Percentiles rank a stretch among this genome's conserved stretches.
phyloP scores from a whole-genome alignment of 352 stramenopile species.

The Globisporangium radiosum region DNA sequence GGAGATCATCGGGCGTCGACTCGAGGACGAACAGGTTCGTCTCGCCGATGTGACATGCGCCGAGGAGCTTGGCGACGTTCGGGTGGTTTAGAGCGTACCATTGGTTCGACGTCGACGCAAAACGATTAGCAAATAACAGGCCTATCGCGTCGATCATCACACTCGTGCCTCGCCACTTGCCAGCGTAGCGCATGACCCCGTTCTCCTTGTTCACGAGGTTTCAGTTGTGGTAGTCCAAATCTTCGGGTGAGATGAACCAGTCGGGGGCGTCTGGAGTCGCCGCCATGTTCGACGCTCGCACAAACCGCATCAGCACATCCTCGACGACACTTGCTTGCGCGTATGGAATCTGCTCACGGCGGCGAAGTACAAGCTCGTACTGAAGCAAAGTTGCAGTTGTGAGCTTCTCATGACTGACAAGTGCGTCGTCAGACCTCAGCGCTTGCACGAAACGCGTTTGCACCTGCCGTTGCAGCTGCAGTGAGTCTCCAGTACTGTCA shows the following conservation, averaged over 20 bases:
- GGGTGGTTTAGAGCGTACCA: slow-evolving; percentile 4
- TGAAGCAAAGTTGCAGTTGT: background rate
- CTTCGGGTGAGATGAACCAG: slow-evolving; percentile 2
- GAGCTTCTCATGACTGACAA: background rate
- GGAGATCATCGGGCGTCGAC: background rate
- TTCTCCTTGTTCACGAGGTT: background rate
- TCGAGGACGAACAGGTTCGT: background rate
- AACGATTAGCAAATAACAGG: background rate
- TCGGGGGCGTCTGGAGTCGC: background rate
- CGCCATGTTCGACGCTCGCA: background rate
- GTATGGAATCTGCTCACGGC: background rate
- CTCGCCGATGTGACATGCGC: background rate
- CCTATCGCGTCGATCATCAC: background rate
- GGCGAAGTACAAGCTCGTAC: background rate
- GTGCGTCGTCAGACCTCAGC: background rate
- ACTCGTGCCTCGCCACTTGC: background rate
- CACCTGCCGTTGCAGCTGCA: too few species aligned
- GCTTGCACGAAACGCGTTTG: background rate
- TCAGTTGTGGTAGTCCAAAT: slow-evolving; percentile 2
- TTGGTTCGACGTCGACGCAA: too few species aligned
- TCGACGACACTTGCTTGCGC: background rate
- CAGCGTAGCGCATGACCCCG: background rate
- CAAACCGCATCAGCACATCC: background rate
- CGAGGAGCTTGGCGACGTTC: slow-evolving; percentile 6
- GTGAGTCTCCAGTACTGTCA: too few species aligned